Evolutionary conservation across 345 rosid species (phyloP).

Genomic region (Zanthoxylum bungeanum): DNA sequence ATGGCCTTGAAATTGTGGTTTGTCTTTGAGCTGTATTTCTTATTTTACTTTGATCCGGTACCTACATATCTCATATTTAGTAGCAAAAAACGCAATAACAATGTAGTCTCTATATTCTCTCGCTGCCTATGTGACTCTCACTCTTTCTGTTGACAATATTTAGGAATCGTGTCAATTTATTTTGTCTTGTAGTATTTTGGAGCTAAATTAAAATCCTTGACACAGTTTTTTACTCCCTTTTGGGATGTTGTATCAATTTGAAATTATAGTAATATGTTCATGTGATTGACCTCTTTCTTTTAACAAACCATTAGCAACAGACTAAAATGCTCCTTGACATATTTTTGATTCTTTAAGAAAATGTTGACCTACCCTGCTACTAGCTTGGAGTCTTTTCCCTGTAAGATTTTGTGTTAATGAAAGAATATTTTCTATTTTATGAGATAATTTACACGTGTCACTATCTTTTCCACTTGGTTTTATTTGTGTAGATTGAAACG

Average conservation of each 20-base stretch:
- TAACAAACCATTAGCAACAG: not conserved
- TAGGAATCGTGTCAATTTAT: not conserved
- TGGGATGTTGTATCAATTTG: not conserved
- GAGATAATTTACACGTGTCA: slow-evolving; percentile 2
- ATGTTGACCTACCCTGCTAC: not conserved
- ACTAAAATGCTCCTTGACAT: not conserved
- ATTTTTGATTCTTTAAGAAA: not conserved
- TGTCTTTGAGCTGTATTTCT: not conserved
- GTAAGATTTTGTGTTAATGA: slow-evolving; percentile 6
- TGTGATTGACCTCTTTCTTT: not conserved
- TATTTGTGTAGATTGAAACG: slow-evolving; percentile 71
- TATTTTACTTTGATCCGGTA: not conserved
- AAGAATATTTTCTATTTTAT: not conserved
- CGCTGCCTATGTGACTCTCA: not conserved
- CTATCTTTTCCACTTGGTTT: slow-evolving; percentile 6
- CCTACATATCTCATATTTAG: not conserved
- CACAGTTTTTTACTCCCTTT: not conserved
- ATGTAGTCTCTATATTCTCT: not conserved
- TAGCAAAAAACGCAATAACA: not conserved
- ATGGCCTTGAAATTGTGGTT: not conserved
- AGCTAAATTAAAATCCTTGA: not conserved
- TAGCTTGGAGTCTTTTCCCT: not conserved
- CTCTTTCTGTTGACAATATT: not conserved
- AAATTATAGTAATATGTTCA: not conserved
- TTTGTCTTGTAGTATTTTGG: not conserved